Percentiles rank a stretch among this genome's conserved stretches.
Conservation (phyloP, 2,329 filamentous ascomycete species). For the Epichloe gansuensis region DNA sequence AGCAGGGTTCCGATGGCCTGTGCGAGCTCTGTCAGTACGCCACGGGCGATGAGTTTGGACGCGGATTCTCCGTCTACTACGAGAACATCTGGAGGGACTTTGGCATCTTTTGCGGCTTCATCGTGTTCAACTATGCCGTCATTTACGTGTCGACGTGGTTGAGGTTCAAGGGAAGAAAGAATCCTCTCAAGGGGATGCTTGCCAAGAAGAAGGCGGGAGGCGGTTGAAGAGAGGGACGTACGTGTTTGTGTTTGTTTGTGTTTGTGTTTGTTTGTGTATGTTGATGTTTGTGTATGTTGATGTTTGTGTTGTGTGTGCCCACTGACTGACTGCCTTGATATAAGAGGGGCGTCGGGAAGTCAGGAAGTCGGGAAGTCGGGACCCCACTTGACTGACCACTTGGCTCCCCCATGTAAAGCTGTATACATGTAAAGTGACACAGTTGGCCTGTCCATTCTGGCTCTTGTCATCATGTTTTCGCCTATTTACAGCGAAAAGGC, state of each 20-base stretch:
- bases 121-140: constrained; percentile 46
- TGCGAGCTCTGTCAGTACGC: constrained; percentile 54
- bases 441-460: too few relatives aligned
- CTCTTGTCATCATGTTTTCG: too few relatives aligned
- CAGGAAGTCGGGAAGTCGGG: too few relatives aligned
- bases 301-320: too few relatives aligned
- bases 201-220: constrained; percentile 10
- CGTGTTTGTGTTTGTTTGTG: not conserved
- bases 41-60: constrained; percentile 47
- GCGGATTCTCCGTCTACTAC: constrained; percentile 47
- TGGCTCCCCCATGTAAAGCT: too few relatives aligned
- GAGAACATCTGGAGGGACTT: constrained; percentile 52
- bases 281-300: not conserved
- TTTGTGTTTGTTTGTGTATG: too few relatives aligned
- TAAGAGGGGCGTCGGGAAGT: too few relatives aligned
- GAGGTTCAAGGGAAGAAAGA: constrained; percentile 26
- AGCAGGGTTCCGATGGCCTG: constrained; percentile 36
- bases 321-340: too few relatives aligned
- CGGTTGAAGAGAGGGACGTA: not conserved
- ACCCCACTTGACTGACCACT: too few relatives aligned
- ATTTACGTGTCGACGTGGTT: constrained; percentile 27
- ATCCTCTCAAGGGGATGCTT: constrained; percentile 21
- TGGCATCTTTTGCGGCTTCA: constrained; percentile 50
- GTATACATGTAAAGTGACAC: too few relatives aligned
- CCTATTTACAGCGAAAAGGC: too few relatives aligned